Conservation (phyloP, 2,329 filamentous ascomycete genomes). For the Pseudopyricularia cyperi region DNA sequence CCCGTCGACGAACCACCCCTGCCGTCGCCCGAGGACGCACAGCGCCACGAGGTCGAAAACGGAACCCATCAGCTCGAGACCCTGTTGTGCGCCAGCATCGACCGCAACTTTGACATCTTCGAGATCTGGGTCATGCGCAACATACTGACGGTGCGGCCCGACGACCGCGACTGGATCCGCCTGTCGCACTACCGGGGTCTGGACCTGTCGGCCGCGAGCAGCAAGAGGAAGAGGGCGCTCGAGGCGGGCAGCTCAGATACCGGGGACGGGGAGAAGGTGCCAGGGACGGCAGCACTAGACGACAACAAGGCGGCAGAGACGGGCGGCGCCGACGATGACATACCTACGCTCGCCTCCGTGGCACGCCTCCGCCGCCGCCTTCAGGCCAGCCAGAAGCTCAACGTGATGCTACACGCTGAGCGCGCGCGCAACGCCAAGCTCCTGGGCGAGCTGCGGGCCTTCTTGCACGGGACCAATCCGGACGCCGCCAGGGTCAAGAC, state of each 20-base stretch:
- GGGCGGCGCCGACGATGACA: slow-evolving; percentile 8
- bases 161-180: slow-evolving; percentile 66
- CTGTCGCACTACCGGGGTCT: slow-evolving; percentile 73
- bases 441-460: slow-evolving; percentile 46
- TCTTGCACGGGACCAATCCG: slow-evolving; percentile 10
- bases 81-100: slow-evolving; percentile 65
- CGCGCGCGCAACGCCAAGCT: slow-evolving; percentile 58
- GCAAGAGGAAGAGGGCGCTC: background rate
- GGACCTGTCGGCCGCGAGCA: slow-evolving; percentile 23
- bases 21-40: slow-evolving; percentile 28
- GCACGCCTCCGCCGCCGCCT: slow-evolving; percentile 60
- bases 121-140: slow-evolving; percentile 87
- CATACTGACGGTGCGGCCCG: slow-evolving; percentile 55
- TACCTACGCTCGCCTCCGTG: slow-evolving; percentile 54
- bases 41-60: slow-evolving; percentile 66
- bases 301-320: background rate
- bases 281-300: background rate
- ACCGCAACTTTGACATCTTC: slow-evolving; percentile 75
- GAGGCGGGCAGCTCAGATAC: background rate
- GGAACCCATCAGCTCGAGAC: slow-evolving; percentile 79
- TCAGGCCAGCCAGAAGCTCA: slow-evolving; percentile 66
- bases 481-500: slow-evolving; percentile 11
- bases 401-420: slow-evolving; percentile 57
- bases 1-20: slow-evolving; percentile 2
- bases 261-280: slow-evolving; percentile 5